Percentiles rank a stretch among this genome's conserved stretches.
phyloP scores from a whole-genome alignment of 2,329 filamentous ascomycete species.

The Epichloe elymi region DNA sequence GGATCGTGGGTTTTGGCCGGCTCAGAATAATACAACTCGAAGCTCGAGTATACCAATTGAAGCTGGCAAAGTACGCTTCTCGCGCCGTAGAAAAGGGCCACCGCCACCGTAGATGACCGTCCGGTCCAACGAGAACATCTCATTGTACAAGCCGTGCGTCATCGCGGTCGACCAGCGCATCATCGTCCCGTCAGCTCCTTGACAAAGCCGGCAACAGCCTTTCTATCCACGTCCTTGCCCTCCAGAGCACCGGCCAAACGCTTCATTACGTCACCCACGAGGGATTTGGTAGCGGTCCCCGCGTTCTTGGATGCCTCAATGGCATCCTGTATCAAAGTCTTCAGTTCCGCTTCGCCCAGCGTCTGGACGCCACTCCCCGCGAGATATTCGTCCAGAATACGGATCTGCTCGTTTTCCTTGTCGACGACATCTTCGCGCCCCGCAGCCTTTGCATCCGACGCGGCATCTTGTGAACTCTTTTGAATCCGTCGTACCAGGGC shows the following conservation, averaged over 20 bases:
- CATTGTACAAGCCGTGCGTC: too few relatives aligned
- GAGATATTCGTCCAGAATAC: conserved; percentile 53
- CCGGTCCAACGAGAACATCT: too few relatives aligned
- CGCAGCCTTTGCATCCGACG: conserved; percentile 48
- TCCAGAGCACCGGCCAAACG: conserved; percentile 41
- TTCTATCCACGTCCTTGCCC: conserved; percentile 51
- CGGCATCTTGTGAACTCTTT: conserved; percentile 43
- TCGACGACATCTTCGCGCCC: conserved; percentile 55
- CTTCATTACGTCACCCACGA: conserved; percentile 52
- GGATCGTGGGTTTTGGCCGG: too few relatives aligned
- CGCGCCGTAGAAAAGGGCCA: too few relatives aligned
- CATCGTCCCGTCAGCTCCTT: conserved; percentile 31
- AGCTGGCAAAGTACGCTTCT: too few relatives aligned
- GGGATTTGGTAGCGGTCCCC: conserved; percentile 29
- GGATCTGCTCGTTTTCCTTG: conserved; percentile 55
- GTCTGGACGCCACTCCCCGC: conserved; percentile 44
- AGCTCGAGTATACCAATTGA: too few relatives aligned
- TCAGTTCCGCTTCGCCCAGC: conserved; percentile 45
- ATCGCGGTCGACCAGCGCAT: background rate
- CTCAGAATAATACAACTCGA: too few relatives aligned
- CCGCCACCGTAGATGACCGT: too few relatives aligned
- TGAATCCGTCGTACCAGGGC: conserved; percentile 52
- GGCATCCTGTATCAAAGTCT: conserved; percentile 34
- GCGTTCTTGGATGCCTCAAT: conserved; percentile 37
- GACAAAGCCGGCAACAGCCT: conserved; percentile 45